Evolutionary conservation across 441 rosid species (phyloP).

Genomic region (Macaranga tanarius): DNA sequence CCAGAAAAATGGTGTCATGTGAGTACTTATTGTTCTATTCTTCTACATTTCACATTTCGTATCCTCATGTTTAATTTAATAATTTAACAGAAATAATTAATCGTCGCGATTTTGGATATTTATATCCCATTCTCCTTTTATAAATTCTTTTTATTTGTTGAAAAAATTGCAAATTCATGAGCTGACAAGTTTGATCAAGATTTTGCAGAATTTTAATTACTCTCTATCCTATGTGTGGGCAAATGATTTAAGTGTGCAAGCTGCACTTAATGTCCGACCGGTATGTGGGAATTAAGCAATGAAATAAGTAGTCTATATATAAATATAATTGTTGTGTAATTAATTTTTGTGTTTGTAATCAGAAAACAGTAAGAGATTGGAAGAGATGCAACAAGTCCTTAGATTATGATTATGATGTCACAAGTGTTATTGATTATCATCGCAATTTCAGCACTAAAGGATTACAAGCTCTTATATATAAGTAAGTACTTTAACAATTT

Average conservation of each 20-base stretch:
- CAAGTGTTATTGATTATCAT: conserved; percentile 30
- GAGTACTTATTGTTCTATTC: background rate
- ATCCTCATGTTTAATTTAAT: background rate
- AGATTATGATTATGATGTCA: conserved; percentile 23
- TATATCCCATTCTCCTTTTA: too few relatives aligned
- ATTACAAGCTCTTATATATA: conserved; percentile 31
- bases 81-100: background rate
- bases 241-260: conserved; percentile 31
- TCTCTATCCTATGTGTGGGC: conserved; percentile 33
- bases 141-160: too few relatives aligned
- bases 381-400: conserved; percentile 36
- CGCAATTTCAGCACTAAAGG: conserved; percentile 29
- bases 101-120: too few relatives aligned
- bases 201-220: conserved; percentile 37
- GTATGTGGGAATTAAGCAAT: conserved; percentile 13
- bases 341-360: background rate
- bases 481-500: conserved; percentile 15
- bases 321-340: background rate
- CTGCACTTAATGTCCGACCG: conserved; percentile 31
- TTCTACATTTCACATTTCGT: background rate
- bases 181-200: background rate
- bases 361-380: conserved; percentile 30
- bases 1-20: conserved; percentile 41
- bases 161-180: background rate
- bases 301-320: too few relatives aligned